phyloP scores from a whole-genome alignment of 208 protist species.

The Trypanosoma congolense region DNA sequence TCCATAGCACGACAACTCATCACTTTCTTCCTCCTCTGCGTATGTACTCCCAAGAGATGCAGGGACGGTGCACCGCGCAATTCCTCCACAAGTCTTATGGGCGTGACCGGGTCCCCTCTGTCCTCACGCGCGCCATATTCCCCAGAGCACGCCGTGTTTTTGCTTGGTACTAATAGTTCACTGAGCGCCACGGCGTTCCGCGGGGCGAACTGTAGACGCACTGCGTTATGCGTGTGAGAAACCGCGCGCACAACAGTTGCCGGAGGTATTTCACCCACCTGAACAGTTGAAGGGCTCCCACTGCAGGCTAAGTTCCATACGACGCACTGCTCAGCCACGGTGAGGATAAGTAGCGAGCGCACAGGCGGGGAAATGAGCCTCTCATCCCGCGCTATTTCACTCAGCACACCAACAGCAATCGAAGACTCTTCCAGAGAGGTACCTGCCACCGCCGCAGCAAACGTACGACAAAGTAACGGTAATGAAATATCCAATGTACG shows the following conservation, averaged over 20 bases:
- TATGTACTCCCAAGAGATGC: too few species aligned
- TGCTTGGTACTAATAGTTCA: slow-evolving; percentile 6
- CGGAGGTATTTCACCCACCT: neutral
- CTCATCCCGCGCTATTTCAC: slow-evolving; percentile 12
- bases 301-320: slow-evolving; percentile 11
- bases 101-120: neutral
- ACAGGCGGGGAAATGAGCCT: slow-evolving; percentile 17
- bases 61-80: too few species aligned
- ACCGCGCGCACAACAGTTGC: slow-evolving; percentile 2
- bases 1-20: neutral
- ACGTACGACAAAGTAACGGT: slow-evolving; percentile 12
- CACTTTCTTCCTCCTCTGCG: slow-evolving; percentile 1
- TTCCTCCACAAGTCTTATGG: neutral
- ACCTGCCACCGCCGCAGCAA: slow-evolving; percentile 10
- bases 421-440: neutral
- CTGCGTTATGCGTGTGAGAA: neutral
- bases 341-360: slow-evolving; percentile 11
- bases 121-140: neutral
- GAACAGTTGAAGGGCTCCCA: neutral
- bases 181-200: slow-evolving; percentile 7
- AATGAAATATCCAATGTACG: slow-evolving; percentile 10
- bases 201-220: slow-evolving; percentile 14
- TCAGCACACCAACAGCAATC: neutral
- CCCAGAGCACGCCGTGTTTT: neutral
- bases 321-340: slow-evolving; percentile 20